Percentiles rank a stretch among this genome's conserved stretches.
phyloP scores from a whole-genome alignment of 306 rosid species.

The Purshia tridentata region DNA sequence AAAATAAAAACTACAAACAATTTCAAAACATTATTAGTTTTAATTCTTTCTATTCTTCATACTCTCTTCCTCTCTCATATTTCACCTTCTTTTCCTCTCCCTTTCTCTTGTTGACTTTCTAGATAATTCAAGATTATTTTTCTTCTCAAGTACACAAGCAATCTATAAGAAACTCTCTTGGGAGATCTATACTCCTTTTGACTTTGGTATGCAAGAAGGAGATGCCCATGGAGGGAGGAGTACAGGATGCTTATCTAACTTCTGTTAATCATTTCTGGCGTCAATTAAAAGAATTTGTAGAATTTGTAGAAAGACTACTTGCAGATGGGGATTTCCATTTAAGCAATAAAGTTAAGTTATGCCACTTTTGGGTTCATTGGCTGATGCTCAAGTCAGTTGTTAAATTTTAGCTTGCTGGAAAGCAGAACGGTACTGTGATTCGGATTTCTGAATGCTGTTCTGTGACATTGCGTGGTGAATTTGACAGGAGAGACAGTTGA shows the following conservation, averaged over 20 bases:
- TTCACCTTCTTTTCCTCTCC: not conserved
- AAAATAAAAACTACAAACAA: not conserved
- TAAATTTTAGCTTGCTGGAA: not conserved
- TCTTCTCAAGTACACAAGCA: not conserved
- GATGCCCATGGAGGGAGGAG: not conserved
- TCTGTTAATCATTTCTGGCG: not conserved
- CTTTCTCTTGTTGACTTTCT: not conserved
- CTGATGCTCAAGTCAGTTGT: not conserved
- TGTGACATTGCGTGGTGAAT: not conserved
- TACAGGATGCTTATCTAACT: not conserved
- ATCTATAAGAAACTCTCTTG: not conserved
- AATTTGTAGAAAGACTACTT: not conserved
- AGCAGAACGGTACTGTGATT: not conserved
- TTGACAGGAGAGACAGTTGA: not conserved
- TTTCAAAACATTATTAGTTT: not conserved
- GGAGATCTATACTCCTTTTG: not conserved
- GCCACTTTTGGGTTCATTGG: not conserved
- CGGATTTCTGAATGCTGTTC: not conserved
- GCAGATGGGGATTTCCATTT: not conserved
- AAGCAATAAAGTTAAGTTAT: conserved; percentile 1
- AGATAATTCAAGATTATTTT: not conserved
- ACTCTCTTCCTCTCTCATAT: not conserved
- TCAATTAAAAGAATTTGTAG: not conserved
- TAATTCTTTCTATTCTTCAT: not conserved
- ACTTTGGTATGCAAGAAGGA: not conserved